These are phyloP conservation scores for Trichoderma gracile DNA, from an alignment of 2,329 filamentous ascomycete genomes.

Conservation along the genomic window DNA sequence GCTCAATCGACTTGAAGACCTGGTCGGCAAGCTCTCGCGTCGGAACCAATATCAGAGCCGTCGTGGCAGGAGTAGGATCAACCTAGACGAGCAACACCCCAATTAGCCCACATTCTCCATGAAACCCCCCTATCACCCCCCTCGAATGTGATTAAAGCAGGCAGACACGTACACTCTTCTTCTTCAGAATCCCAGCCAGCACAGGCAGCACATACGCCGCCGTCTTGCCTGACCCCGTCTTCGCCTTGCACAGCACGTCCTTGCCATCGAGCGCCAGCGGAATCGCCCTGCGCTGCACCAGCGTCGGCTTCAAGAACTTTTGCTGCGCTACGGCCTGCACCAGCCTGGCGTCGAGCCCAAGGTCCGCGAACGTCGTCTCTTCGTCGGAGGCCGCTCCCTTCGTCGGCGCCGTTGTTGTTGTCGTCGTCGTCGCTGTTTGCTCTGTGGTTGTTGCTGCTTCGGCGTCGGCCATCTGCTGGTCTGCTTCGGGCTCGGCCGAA, in stretches of 20 bases:
- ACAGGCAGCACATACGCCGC: conserved; percentile 92
- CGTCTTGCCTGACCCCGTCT: conserved; percentile 95
- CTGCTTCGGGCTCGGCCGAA: conserved; percentile 31
- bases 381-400: conserved; percentile 27
- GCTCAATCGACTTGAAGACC: conserved; percentile 75
- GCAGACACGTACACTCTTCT: conserved; percentile 62
- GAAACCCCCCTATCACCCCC: no score
- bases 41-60: conserved; percentile 87
- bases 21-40: conserved; percentile 94
- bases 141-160: no score
- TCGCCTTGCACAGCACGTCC: conserved; percentile 88
- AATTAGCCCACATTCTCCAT: background rate
- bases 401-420: background rate
- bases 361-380: conserved; percentile 66
- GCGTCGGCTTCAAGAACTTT: conserved; percentile 82
- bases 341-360: conserved; percentile 81
- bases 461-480: conserved; percentile 32
- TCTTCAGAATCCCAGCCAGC: conserved; percentile 78
- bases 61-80: conserved; percentile 56
- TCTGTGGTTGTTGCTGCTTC: conserved; percentile 22
- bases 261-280: conserved; percentile 83
- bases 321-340: conserved; percentile 83
- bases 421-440: background rate
- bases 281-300: conserved; percentile 83
- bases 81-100: conserved; percentile 40